Base-by-base conservation (phyloP, 2,329 filamentous ascomycete species). In the Teratosphaeria viscida region DNA sequence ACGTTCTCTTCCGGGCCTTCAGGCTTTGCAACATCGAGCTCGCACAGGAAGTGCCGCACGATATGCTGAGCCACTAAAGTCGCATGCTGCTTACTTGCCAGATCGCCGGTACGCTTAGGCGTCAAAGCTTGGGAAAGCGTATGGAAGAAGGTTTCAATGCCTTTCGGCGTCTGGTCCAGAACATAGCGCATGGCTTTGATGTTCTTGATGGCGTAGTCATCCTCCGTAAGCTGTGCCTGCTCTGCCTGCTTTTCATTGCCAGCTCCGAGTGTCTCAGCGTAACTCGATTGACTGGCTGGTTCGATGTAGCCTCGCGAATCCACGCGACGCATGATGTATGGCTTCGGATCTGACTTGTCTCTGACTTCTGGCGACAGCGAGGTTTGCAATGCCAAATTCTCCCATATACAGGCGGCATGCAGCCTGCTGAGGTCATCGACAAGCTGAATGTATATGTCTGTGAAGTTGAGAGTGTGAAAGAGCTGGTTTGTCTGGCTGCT, bases 91-190 rank as follows among this genome's bases (percentile, higher is more conserved):
- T 81, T 83, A 63, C 80, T 77, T 58, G 82, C 82, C 2, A 77
- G 67, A 66, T 96, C 91, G 32, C 84, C 80, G 12, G 35, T 63
- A 56, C 91, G 85, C 60, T 90, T 88, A 52, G 85, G 84, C 3
- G 95, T 80, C 26, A 97, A 78, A 16, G 88, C 84, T 72, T 90
- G 94, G 12, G 92, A 92, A 52, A 97, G 78, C 1, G 85, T 87
- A 68, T 95, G 90, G 70, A 96, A 88, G 66, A 97, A 88, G 0
- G 88, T 86, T 19, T 90, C 88, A n/a, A 92, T 87, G 2, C 87
- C 86, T 8, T 85, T 85, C 26, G 92, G 86, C 66, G 95, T 82
- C 37, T 89, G 86, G 67, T 88, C 87, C 12, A 97, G 80, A 11
- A 97, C 78, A 65, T 86, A 86, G 43, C 87, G 83, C 53, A 97